Conservation (phyloP, 352 stramenopile species). For the Globisporangium radiosum region DNA sequence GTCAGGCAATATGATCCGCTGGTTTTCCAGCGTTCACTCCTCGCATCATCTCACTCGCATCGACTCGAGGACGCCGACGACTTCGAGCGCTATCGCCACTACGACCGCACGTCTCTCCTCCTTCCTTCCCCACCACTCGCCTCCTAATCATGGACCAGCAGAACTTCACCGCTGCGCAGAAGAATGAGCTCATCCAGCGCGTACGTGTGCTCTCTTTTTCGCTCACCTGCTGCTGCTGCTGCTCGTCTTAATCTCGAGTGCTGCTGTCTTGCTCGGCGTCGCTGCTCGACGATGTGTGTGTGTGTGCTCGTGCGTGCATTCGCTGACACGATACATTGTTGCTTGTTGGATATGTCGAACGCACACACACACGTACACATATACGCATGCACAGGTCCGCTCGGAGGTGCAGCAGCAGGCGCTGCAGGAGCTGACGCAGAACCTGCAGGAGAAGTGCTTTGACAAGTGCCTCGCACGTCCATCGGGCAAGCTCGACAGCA, state of each 20-base stretch:
- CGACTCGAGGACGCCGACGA: background rate
- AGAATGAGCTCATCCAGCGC: conserved; percentile 79
- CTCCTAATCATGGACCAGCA: conserved; percentile 48
- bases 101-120: background rate
- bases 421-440: conserved; percentile 82
- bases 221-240: too few species aligned
- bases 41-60: background rate
- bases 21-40: too few species aligned
- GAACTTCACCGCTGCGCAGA: conserved; percentile 75
- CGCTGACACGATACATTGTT: background rate
- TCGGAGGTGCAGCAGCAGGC: conserved; percentile 80
- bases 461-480: conserved; percentile 84
- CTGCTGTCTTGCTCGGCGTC: background rate
- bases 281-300: background rate
- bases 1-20: too few species aligned
- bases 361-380: too few species aligned
- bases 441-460: conserved; percentile 88
- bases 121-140: background rate
- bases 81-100: background rate
- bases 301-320: too few species aligned
- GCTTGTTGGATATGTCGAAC: too few species aligned
- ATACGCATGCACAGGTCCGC: conserved; percentile 37
- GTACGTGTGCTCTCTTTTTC: conserved; percentile 26
- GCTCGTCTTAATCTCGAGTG: too few species aligned
- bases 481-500: conserved; percentile 81